These are phyloP conservation scores for Carnegiea gigantea DNA, from an alignment of 179 eudicot genomes.

Conservation along the genomic window DNA sequence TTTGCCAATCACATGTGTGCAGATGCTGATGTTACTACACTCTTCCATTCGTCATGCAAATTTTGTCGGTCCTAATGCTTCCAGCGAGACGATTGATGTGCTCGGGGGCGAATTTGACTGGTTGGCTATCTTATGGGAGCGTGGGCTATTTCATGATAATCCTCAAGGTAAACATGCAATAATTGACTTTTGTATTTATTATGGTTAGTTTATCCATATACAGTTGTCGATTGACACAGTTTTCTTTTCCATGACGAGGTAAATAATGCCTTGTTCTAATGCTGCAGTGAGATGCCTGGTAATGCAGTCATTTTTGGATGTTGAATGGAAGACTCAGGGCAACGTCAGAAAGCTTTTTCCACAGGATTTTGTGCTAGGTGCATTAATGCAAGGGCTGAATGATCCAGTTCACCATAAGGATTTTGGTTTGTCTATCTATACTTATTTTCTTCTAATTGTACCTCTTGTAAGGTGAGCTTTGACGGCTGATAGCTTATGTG, in stretches of 20 bases:
- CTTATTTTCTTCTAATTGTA: not conserved
- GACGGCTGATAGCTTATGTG: not conserved
- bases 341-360: constrained; percentile 56
- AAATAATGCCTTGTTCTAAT: constrained; percentile 8
- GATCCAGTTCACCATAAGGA: constrained; percentile 98
- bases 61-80: constrained; percentile 24
- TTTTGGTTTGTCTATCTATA: constrained; percentile 61
- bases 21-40: constrained; percentile 68
- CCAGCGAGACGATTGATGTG: constrained; percentile 42
- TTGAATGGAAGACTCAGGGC: constrained; percentile 70
- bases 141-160: constrained; percentile 90
- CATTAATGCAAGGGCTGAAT: constrained; percentile 79
- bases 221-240: not conserved
- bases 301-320: constrained; percentile 92
- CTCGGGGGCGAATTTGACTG: constrained; percentile 49
- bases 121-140: constrained; percentile 87
- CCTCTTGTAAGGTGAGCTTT: not conserved
- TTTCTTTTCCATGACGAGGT: constrained; percentile 8
- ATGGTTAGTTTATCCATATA: not conserved
- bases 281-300: constrained; percentile 83
- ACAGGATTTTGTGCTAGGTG: constrained; percentile 71
- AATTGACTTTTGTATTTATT: constrained; percentile 7
- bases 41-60: constrained; percentile 39
- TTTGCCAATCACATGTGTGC: constrained; percentile 30
- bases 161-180: constrained; percentile 59